Conservation (phyloP, 2,329 filamentous ascomycete genomes). For the Bipolaris oryzae region DNA sequence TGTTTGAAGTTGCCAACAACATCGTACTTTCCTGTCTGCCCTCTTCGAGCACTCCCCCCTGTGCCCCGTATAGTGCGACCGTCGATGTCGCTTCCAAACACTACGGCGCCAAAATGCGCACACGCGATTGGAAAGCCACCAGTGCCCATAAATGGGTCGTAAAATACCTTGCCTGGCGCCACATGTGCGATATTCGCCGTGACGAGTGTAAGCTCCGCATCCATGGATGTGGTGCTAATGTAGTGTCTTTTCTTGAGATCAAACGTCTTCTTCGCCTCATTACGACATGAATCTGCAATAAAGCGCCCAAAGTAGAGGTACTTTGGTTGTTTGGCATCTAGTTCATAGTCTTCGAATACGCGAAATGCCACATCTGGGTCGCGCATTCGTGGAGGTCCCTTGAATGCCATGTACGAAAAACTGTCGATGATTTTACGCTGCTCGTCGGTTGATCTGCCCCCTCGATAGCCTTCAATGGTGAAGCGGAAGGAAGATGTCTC, state of each 20-base stretch:
- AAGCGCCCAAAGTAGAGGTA: constrained; percentile 74
- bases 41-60: constrained; percentile 50
- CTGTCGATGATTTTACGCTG: constrained; percentile 80
- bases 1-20: constrained; percentile 80
- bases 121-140: constrained; percentile 91
- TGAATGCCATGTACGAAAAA: constrained; percentile 78
- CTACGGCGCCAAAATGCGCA: constrained; percentile 84
- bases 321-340: constrained; percentile 58
- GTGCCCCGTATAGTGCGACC: constrained; percentile 83
- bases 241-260: constrained; percentile 93
- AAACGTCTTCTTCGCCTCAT: constrained; percentile 71
- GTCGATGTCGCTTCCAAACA: constrained; percentile 91
- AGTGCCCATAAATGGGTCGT: constrained; percentile 94
- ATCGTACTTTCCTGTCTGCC: constrained; percentile 50
- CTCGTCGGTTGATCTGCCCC: constrained; percentile 66
- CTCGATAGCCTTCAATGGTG: constrained; percentile 79
- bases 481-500: constrained; percentile 77
- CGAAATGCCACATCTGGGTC: constrained; percentile 72
- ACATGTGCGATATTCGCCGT: constrained; percentile 91
- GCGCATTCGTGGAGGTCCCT: constrained; percentile 78
- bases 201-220: constrained; percentile 87
- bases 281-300: constrained; percentile 68
- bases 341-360: constrained; percentile 81
- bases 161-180: constrained; percentile 81
- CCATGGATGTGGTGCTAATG: constrained; percentile 97